Base-by-base conservation (phyloP, 371 early-diverging fungal species). In the Apophysomyces sp. region DNA sequence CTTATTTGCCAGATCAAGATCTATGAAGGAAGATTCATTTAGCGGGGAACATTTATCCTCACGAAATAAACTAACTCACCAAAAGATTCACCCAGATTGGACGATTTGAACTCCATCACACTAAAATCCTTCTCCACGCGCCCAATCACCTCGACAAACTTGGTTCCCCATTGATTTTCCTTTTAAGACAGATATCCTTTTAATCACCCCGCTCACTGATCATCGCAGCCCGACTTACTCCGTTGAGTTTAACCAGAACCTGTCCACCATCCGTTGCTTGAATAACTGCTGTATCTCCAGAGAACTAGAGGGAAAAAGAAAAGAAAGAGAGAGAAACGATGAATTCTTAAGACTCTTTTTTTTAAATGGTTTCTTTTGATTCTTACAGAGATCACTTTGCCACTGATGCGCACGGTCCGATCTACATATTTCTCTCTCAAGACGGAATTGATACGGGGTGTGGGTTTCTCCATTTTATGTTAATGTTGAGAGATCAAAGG, bases 381-480 rank as follows among this genome's bases (percentile, higher is more conserved):
- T 29, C 70, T 70, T 82, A 87, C 85, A 62, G 82, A 76, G 32
- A 77, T 58, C 31, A 86, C 74, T 49, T 84, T 82, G 21, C 87
- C 87, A 40, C 63, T 57, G 13, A 87, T 61, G 52, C 87, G 85
- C 52, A 87, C 82, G 31, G 81, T 79, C 12, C 61, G 67, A 52
- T 76, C 80, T 62, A 76, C 76, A 65, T 80, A 82, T 60, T 83
- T 77, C 64, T 78, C 78, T 65, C 83, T 69, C 55, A 84, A 70
- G n/a, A 58, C 57, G 41, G 87, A 84, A 64, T 86, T 86, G 68
- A 87, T 74, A 55, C 86, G 80, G 44, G 85, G 85, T 44, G 87
- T 87, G 30, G 87, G 86, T 65, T 85, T 85, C 36, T 87, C 81
- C 87, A 87, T 86, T n/a, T n/a, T 53, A 57, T 65, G 41, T 51